These are phyloP conservation scores for Akanthomyces dipterigenus DNA, from an alignment of 2,329 filamentous ascomycete genomes.

Conservation along the genomic window DNA sequence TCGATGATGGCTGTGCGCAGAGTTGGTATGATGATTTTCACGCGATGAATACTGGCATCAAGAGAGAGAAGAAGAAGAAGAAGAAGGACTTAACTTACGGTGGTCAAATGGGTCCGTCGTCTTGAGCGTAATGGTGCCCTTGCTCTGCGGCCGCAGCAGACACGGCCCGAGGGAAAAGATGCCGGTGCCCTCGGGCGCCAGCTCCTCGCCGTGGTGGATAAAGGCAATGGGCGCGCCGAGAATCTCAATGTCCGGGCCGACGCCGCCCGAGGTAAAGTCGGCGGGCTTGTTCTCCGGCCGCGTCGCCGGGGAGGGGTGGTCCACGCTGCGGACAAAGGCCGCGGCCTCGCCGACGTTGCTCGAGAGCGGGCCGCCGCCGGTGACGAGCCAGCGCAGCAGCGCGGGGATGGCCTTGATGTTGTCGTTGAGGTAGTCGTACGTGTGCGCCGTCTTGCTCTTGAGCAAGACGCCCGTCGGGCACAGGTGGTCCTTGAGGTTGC, in stretches of 20 bases:
- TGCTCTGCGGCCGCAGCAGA: conserved; percentile 15
- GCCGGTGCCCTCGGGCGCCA: background rate
- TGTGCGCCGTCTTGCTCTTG: conserved; percentile 13
- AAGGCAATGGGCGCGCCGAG: conserved; percentile 14
- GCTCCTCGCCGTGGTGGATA: conserved; percentile 18
- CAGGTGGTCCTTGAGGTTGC: conserved; percentile 34
- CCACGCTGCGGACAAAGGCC: conserved; percentile 15
- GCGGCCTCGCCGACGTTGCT: conserved; percentile 17
- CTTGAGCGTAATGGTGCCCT: conserved; percentile 14
- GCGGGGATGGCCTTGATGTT: conserved; percentile 14
- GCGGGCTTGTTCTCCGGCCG: conserved; percentile 9
- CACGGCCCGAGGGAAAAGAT: conserved; percentile 13
- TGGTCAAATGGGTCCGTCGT: conserved; percentile 16
- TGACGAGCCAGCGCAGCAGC: conserved; percentile 14
- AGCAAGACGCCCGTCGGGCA: conserved; percentile 13
- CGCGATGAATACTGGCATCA: too few relatives aligned
- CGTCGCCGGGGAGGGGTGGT: conserved; percentile 9
- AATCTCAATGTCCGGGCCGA: conserved; percentile 16
- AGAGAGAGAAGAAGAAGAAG: too few relatives aligned
- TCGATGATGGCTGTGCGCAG: conserved; percentile 15
- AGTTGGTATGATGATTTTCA: background rate
- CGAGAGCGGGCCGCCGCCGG: conserved; percentile 15
- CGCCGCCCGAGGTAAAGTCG: conserved; percentile 15
- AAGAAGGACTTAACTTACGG: conserved; percentile 14
- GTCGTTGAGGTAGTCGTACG: conserved; percentile 15